Evolutionary conservation across 2,329 filamentous ascomycete genomes (phyloP).

Genomic region (Alternaria viburni): DNA sequence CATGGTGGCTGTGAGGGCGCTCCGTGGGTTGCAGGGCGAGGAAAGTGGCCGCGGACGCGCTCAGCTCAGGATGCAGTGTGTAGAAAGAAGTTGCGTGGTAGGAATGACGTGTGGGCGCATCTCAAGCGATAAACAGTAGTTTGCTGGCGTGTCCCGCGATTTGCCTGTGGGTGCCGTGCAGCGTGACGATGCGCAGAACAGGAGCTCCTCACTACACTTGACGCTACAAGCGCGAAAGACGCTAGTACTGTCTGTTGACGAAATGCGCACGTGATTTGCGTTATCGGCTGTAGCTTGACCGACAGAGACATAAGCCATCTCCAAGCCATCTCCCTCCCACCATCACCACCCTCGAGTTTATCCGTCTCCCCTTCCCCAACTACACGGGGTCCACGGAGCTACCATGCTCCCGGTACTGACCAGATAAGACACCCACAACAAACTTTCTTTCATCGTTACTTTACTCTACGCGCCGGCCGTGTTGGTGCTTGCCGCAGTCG

Average conservation of each 20-base stretch:
- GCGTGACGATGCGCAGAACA: slow-evolving; percentile 16
- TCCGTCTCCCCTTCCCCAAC: not conserved
- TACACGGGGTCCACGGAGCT: not conserved
- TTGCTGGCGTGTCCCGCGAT: slow-evolving; percentile 29
- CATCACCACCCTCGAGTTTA: not conserved
- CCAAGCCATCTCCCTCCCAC: not conserved
- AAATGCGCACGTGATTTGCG: slow-evolving; percentile 17
- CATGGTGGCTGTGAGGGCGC: slow-evolving; percentile 36
- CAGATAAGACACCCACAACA: not conserved
- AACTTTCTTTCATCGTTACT: not conserved
- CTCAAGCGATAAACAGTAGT: slow-evolving; percentile 28
- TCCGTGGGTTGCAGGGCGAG: slow-evolving; percentile 21
- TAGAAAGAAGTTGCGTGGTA: slow-evolving; percentile 22
- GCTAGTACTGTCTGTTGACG: slow-evolving; percentile 28
- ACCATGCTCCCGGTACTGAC: not conserved
- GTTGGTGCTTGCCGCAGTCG: not conserved
- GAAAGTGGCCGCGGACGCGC: slow-evolving; percentile 24
- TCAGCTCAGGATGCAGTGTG: slow-evolving; percentile 20
- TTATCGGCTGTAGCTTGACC: slow-evolving; percentile 16
- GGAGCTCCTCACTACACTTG: slow-evolving; percentile 16
- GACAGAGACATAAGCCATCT: slow-evolving; percentile 12
- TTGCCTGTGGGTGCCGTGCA: slow-evolving; percentile 18
- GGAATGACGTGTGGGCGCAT: slow-evolving; percentile 36
- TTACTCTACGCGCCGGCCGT: not conserved
- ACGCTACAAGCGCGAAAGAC: slow-evolving; percentile 16